A percentile compares a stretch with the other conserved stretches of the same genome.
Conservation (phyloP, 768 basidiomycete genomes). For the Suillus americanus region DNA sequence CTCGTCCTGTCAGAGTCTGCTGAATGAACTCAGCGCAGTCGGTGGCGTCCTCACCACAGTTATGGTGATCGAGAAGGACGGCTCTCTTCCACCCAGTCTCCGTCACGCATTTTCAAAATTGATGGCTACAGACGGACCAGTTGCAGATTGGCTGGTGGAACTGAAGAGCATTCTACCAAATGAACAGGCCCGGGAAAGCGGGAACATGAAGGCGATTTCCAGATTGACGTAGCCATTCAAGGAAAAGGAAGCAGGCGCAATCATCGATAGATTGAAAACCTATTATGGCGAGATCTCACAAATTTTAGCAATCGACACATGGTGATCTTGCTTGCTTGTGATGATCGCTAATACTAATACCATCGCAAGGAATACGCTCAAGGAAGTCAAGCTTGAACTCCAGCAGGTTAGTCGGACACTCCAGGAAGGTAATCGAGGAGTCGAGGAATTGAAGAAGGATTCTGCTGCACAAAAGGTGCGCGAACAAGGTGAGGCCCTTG, state of each 20-base stretch:
- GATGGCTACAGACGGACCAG: too few relatives aligned
- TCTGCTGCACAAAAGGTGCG: not conserved
- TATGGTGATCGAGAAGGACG: too few relatives aligned
- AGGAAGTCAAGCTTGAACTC: too few relatives aligned
- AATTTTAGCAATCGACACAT: not conserved
- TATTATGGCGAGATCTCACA: not conserved
- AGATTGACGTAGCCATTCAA: constrained; percentile 1
- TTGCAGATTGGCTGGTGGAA: too few relatives aligned
- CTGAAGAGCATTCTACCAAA: too few relatives aligned
- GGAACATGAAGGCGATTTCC: not conserved
- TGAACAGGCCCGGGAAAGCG: not conserved
- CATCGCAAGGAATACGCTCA: not conserved
- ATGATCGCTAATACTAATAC: not conserved
- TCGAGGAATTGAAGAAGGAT: not conserved
- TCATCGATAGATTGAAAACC: not conserved
- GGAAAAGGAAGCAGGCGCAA: not conserved
- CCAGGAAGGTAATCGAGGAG: not conserved
- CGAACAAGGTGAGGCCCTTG: not conserved
- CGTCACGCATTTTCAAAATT: too few relatives aligned
- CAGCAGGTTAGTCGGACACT: too few relatives aligned
- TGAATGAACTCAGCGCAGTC: too few relatives aligned
- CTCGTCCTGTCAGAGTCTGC: too few relatives aligned
- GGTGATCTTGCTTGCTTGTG: not conserved
- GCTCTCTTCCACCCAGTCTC: too few relatives aligned
- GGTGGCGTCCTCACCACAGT: too few relatives aligned